phyloP scores from a whole-genome alignment of 768 basidiomycete species.

The Tephrocybe rancida region DNA sequence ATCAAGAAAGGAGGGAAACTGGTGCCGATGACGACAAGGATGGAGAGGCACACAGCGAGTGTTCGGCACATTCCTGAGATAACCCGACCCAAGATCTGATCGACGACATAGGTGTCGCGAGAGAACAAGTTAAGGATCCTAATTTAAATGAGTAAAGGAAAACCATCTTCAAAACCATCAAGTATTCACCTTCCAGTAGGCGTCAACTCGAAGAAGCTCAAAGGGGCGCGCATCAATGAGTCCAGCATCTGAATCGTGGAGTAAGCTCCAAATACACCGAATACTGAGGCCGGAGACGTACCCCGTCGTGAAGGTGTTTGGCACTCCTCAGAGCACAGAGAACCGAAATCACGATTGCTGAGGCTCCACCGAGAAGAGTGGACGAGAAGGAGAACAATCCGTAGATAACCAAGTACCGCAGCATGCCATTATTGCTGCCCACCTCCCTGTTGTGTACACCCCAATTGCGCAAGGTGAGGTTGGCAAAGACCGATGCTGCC shows the following conservation, averaged over 20 bases:
- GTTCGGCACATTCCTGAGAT: constrained; percentile 76
- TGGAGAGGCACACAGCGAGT: constrained; percentile 55
- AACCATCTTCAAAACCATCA: background rate
- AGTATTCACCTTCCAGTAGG: constrained; percentile 73
- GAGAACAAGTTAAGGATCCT: constrained; percentile 92
- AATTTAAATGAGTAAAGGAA: background rate
- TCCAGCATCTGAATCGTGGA: constrained; percentile 60
- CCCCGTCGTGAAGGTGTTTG: constrained; percentile 73
- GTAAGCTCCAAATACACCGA: background rate
- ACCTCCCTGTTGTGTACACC: constrained; percentile 71
- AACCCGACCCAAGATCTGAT: constrained; percentile 79
- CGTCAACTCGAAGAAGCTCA: constrained; percentile 90
- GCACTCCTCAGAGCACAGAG: constrained; percentile 77
- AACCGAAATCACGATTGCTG: constrained; percentile 74
- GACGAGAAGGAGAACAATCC: constrained; percentile 67
- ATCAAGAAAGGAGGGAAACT: constrained; percentile 86
- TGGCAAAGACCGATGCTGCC: constrained; percentile 57
- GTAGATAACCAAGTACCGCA: constrained; percentile 63
- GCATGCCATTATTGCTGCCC: constrained; percentile 60
- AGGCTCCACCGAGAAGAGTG: constrained; percentile 52
- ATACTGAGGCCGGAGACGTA: constrained; percentile 33
- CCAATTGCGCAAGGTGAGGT: constrained; percentile 77
- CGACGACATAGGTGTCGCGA: constrained; percentile 84
- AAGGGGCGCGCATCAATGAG: constrained; percentile 79
- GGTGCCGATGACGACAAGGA: constrained; percentile 70